These are phyloP conservation scores for Candida dubliniensis DNA, from an alignment of 1,139 yeast genomes.

Conservation along the genomic window DNA sequence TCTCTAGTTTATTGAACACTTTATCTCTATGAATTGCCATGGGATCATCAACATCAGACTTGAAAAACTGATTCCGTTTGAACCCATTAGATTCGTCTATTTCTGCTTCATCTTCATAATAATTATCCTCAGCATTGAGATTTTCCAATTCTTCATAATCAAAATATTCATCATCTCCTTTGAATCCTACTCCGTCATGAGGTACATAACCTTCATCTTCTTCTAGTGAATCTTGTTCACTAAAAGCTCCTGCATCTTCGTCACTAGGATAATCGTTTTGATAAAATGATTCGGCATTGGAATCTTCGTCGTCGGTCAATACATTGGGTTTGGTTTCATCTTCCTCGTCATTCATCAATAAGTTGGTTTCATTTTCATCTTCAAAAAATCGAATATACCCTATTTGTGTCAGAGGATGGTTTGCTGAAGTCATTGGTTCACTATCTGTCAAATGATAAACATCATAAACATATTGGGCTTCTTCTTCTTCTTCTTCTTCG, in stretches of 20 bases:
- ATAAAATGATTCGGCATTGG: constrained; percentile 82
- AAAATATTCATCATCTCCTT: constrained; percentile 16
- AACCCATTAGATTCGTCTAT: constrained; percentile 20
- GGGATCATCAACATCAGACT: constrained; percentile 56
- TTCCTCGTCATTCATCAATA: constrained; percentile 40
- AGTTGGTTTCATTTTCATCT: constrained; percentile 52
- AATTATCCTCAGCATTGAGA: constrained; percentile 24
- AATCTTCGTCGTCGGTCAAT: constrained; percentile 44
- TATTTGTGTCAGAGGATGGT: constrained; percentile 51
- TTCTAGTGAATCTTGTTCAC: constrained; percentile 12
- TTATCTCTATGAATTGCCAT: constrained; percentile 62
- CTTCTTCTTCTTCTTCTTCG: constrained; percentile 7
- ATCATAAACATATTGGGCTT: constrained; percentile 73
- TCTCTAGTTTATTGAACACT: constrained; percentile 57
- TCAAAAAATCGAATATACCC: constrained; percentile 71
- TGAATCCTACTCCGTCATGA: constrained; percentile 31
- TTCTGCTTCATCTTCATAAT: constrained; percentile 25
- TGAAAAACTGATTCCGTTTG: constrained; percentile 50
- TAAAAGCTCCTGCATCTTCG: constrained; percentile 58
- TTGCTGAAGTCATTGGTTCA: constrained; percentile 51
- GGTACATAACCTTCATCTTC: constrained; percentile 31
- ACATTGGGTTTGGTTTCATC: constrained; percentile 36
- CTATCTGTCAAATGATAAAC: constrained; percentile 53
- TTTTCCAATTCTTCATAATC: constrained; percentile 16
- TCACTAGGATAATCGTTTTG: constrained; percentile 95